Conservation (phyloP, 163 green algal genomes). For the Chlamydomonas reinhardtii region DNA sequence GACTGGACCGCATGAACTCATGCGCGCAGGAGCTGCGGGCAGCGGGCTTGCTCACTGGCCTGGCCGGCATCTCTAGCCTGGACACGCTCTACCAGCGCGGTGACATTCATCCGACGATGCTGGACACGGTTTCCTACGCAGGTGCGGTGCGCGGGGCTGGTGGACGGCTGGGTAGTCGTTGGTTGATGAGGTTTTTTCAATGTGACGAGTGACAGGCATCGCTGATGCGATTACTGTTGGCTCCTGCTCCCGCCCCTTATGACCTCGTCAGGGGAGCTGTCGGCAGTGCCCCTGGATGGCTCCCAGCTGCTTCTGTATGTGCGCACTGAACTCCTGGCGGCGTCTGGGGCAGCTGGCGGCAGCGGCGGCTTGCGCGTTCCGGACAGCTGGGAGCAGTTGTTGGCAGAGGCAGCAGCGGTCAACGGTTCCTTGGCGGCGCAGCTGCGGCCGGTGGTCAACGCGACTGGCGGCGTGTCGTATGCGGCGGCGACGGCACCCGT, state of each 20-base stretch:
- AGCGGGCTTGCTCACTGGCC: background rate
- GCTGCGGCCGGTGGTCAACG: background rate
- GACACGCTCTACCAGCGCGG: background rate
- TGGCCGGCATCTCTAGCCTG: background rate
- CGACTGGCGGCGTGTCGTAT: background rate
- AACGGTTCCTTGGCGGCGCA: background rate
- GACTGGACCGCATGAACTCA: no score
- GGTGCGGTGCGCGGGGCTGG: no score
- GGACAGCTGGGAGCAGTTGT: background rate
- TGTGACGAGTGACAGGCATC: no score
- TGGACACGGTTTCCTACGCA: background rate
- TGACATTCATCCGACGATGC: background rate
- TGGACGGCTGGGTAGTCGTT: no score
- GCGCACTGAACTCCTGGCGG: background rate
- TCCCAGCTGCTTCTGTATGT: background rate
- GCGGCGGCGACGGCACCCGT: background rate
- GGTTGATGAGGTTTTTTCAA: no score
- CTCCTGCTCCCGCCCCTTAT: no score
- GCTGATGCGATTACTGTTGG: no score
- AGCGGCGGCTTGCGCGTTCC: background rate
- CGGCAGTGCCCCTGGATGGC: background rate
- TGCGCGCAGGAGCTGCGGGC: background rate
- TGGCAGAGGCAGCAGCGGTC: background rate
- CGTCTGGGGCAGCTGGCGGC: background rate
- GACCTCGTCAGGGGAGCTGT: background rate